Evolutionary conservation across 108 stramenopile genomes (phyloP).

Genomic region (Cyclotella distinguenda): DNA sequence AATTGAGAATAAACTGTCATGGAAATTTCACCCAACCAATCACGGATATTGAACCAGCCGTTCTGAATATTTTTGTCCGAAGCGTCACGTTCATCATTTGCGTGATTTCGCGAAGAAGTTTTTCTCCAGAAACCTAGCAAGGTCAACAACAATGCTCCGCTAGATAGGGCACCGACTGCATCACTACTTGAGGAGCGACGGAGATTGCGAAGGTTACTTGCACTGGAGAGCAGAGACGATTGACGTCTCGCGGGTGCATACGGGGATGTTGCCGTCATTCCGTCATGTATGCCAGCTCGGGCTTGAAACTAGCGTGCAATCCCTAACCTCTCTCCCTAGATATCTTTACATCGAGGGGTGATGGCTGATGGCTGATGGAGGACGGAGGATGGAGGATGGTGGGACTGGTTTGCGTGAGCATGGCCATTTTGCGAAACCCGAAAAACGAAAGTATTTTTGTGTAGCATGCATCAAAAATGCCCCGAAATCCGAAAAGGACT

Average conservation of each 20-base stretch:
- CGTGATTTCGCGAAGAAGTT: neutral
- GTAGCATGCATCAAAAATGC: too few species aligned
- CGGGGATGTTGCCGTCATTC: conserved; percentile 34
- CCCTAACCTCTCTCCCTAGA: too few species aligned
- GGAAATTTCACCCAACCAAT: neutral
- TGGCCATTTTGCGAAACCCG: too few species aligned
- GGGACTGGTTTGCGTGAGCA: too few species aligned
- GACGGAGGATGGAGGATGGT: too few species aligned
- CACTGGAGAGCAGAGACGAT: conserved; percentile 15
- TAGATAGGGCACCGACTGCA: neutral
- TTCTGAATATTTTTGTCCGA: neutral
- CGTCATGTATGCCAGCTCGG: neutral
- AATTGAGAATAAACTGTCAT: conserved; percentile 1
- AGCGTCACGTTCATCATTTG: neutral
- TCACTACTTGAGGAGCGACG: conserved; percentile 9
- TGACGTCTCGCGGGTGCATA: conserved; percentile 40
- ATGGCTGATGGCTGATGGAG: too few species aligned
- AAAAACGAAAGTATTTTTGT: too few species aligned
- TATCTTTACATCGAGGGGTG: too few species aligned
- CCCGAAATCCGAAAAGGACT: too few species aligned
- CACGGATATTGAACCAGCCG: neutral
- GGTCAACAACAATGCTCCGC: conserved; percentile 1
- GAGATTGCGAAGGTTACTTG: conserved; percentile 3
- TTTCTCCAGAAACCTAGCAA: conserved; percentile 7
- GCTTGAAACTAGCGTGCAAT: too few species aligned